Evolutionary conservation across 2,329 filamentous ascomycete genomes (phyloP).

Genomic region (Verticillium nonalfalfae): DNA sequence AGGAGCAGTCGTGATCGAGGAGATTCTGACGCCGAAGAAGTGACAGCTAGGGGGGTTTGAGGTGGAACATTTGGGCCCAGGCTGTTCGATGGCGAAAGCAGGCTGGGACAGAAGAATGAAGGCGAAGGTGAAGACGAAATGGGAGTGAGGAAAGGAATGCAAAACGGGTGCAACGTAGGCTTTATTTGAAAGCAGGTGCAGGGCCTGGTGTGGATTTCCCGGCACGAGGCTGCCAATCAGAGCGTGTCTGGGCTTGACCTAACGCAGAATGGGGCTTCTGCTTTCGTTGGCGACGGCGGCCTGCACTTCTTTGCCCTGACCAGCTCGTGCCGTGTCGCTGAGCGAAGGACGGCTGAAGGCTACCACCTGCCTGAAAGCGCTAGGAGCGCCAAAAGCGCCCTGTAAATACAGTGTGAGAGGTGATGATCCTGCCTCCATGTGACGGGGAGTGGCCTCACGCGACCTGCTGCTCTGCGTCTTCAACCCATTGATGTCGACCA

Average conservation of each 20-base stretch:
- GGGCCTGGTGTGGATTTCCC: neutral
- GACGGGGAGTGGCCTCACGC: neutral
- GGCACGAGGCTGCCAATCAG: neutral
- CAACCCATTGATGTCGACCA: neutral
- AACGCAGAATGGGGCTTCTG: neutral
- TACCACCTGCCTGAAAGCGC: neutral
- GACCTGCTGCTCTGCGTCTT: neutral
- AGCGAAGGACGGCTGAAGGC: neutral
- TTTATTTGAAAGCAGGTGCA: neutral
- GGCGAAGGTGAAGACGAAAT: neutral
- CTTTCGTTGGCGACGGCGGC: neutral
- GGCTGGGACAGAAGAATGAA: neutral
- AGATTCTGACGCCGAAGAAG: neutral
- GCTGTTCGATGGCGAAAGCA: neutral
- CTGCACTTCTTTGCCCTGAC: neutral
- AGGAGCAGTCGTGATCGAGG: neutral
- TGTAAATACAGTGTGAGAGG: neutral
- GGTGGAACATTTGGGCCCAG: neutral
- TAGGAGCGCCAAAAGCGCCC: neutral
- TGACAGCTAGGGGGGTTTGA: neutral
- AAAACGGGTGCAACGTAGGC: neutral
- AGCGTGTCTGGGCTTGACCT: neutral
- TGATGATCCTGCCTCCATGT: neutral
- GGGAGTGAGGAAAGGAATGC: neutral
- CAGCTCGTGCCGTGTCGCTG: neutral